Base-by-base conservation (phyloP, 257 asterid species). In the Osmanthus fragrans region DNA sequence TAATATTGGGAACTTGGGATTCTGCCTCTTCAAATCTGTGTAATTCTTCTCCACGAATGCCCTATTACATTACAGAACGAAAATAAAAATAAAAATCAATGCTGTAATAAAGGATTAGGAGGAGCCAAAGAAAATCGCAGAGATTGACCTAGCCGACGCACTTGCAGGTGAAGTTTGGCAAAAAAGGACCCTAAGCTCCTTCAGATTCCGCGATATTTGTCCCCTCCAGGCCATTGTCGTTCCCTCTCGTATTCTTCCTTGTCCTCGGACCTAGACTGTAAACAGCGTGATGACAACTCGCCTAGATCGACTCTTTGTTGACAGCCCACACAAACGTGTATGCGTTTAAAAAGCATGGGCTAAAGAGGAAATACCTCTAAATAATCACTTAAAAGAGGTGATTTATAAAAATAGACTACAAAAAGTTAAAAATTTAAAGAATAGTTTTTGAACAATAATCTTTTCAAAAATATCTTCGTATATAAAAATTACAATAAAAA, bases 171-270 rank as follows among this genome's bases (percentile, higher is more conserved):
- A 72, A 47, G 66, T 72, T 45, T 25, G 76, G 66, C 76, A 72
- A 5, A 72, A 47, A 37, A 72, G 76, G 45, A 72, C 23, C 65
- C 76, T 65, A 27, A 72, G 76, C 32, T 72, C 76, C 66, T 72
- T 72, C 76, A 72, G 66, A 72, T 72, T 72, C 29, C 76, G 76
- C 11, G 76, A 72, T 12, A 72, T 36, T 21, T 72, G 76, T 29
- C 76, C 76, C 21, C 76, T 45, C 76, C 76, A 72, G 0, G 76
- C 76, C 76, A 72, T 72, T 45, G 58, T 72, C 60, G 8, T 58
- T 23, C 30, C 12, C 32, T 23, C 67, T 16, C 58, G 58, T 49
- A 49, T 16, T 49, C 58, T 49, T 49, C 21, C 21, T 47, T 12
- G 21, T 21, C 65, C 65, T 21, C 25, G 32, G 23, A 54, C 64